Evolutionary conservation across 2,329 filamentous ascomycete genomes (phyloP).

Genomic region (Paracamarosporium sp.): DNA sequence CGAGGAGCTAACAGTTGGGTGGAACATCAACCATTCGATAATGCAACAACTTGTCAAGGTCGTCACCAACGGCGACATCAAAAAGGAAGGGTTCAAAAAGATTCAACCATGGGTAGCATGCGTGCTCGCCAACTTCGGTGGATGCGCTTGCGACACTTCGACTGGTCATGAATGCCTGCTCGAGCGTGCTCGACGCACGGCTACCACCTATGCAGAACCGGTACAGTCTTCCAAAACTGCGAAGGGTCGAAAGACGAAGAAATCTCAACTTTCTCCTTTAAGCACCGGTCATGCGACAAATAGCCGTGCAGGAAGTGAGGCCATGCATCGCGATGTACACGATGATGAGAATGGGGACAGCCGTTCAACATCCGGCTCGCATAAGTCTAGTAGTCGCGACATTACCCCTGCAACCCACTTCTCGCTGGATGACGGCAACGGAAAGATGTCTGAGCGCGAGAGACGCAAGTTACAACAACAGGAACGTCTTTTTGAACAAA

Average conservation of each 20-base stretch:
- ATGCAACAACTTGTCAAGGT: constrained; percentile 67
- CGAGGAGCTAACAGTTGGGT: constrained; percentile 72
- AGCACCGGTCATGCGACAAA: constrained; percentile 60
- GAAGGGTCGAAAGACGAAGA: constrained; percentile 57
- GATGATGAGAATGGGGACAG: constrained; percentile 65
- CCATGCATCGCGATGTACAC: constrained; percentile 54
- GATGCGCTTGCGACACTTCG: constrained; percentile 72
- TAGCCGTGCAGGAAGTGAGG: constrained; percentile 67
- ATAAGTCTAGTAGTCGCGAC: constrained; percentile 65
- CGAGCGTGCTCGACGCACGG: constrained; percentile 43
- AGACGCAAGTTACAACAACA: constrained; percentile 68
- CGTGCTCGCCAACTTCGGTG: constrained; percentile 78
- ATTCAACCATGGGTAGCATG: constrained; percentile 71
- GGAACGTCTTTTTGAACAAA: constrained; percentile 67
- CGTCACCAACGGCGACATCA: constrained; percentile 66
- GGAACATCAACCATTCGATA: constrained; percentile 57
- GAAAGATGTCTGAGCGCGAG: constrained; percentile 67
- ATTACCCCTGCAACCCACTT: constrained; percentile 64
- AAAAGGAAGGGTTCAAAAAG: constrained; percentile 64
- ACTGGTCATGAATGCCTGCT: constrained; percentile 45
- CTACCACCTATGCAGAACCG: constrained; percentile 31
- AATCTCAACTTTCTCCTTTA: constrained; percentile 59
- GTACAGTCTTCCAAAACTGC: constrained; percentile 45
- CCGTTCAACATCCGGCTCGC: constrained; percentile 63
- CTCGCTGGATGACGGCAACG: constrained; percentile 53